Conservation (phyloP, 441 rosid species). For the Kokia cookei region DNA sequence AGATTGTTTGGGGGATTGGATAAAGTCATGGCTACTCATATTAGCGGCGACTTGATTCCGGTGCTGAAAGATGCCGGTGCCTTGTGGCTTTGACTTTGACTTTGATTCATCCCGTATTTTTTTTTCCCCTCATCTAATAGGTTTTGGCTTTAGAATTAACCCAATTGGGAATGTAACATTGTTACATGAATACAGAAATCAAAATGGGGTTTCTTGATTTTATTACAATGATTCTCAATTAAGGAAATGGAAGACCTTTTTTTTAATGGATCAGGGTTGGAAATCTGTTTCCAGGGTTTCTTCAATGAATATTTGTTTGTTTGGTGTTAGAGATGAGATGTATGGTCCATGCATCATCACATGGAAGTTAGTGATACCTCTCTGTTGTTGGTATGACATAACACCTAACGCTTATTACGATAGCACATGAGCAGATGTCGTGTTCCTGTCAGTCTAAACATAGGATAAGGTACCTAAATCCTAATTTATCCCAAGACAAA, state of each 20-base stretch:
- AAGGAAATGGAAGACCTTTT: background rate
- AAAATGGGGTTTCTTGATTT: background rate
- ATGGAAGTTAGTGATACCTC: constrained; percentile 2
- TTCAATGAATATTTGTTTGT: background rate
- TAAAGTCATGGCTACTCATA: constrained; percentile 85
- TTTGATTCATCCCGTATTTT: constrained; percentile 27
- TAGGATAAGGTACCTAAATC: too few relatives aligned
- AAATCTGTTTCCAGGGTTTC: background rate
- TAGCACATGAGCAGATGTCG: background rate
- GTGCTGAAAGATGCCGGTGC: constrained; percentile 78
- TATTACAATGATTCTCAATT: background rate
- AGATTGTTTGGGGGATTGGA: constrained; percentile 81
- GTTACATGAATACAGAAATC: background rate
- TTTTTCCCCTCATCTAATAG: too few relatives aligned
- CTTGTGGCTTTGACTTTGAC: constrained; percentile 45
- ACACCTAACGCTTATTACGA: background rate
- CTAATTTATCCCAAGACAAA: too few relatives aligned
- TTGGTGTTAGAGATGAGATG: background rate
- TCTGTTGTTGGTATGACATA: background rate
- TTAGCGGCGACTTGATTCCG: constrained; percentile 74
- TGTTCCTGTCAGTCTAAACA: background rate
- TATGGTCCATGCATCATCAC: constrained; percentile 3
- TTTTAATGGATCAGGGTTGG: background rate
- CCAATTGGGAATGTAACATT: constrained; percentile 12
- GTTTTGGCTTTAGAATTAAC: constrained; percentile 4